phyloP scores from a whole-genome alignment of 148 eudicot species.

The Amaranthus palmeri region DNA sequence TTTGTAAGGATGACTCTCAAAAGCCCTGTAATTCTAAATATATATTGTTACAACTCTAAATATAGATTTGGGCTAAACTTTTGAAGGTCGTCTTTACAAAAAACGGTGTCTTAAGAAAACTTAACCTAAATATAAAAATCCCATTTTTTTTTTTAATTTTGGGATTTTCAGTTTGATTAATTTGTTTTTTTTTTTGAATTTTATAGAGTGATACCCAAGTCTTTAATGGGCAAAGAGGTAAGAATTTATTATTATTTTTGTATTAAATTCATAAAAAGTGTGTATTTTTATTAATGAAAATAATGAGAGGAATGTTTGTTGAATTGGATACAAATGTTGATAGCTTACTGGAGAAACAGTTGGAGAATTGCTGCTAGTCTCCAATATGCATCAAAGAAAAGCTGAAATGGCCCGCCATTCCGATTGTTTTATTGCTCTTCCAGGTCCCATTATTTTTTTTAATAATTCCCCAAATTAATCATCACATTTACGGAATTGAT shows the following conservation, averaged over 20 bases:
- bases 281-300: background rate
- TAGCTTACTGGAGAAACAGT: conserved; percentile 63
- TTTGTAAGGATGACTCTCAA: too few species aligned
- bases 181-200: background rate
- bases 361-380: conserved; percentile 54
- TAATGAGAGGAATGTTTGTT: background rate
- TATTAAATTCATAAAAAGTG: background rate
- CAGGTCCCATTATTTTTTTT: conserved; percentile 38
- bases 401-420: conserved; percentile 75
- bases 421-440: conserved; percentile 75
- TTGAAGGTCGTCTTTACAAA: too few species aligned
- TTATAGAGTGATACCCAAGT: conserved; percentile 33
- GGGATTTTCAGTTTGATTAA: background rate
- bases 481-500: background rate
- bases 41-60: too few species aligned
- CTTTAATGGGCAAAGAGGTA: conserved; percentile 49
- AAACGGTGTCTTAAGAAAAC: too few species aligned
- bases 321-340: too few species aligned
- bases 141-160: background rate
- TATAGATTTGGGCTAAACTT: too few species aligned
- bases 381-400: conserved; percentile 68
- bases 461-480: background rate
- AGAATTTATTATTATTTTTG: background rate
- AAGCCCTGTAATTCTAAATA: too few species aligned
- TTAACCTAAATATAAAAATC: too few species aligned